Base-by-base conservation (phyloP, 1,284 basidiomycete genomes). In the Leccinum insigne region DNA sequence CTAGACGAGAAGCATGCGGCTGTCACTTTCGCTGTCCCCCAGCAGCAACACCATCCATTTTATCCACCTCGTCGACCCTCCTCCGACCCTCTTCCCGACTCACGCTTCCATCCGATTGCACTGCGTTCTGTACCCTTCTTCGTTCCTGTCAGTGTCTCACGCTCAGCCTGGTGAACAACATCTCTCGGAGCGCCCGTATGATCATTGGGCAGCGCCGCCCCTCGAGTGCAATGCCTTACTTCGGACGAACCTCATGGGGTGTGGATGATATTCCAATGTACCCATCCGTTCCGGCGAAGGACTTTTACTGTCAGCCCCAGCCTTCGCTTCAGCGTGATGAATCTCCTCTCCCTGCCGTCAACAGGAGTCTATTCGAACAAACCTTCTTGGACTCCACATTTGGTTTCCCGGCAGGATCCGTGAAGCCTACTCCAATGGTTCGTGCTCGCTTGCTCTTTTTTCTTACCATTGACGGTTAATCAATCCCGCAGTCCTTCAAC, bases 341-440 rank as follows among this genome's bases (percentile, higher is more conserved):
- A 59, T 81, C 81, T 1, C 80, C 82, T 7, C 80, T 86, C 2
- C 85, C 85, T 0, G 86, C 84, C 21, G 78, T 82, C n/a, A 78
- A 85, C 67, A 79, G 79, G 2, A 79, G 79, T 58, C 75, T 87
- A 61, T 87, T 87, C 74, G 79, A 87, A 32, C 76, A 79, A 1
- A 73, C 77, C 2, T 86, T 83, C 75, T 54, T 67, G 47, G 32
- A 61, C 66, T 74, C 75, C 21, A 73, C 72, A 57, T 71, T 74
- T 58, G 70, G 71, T 7, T 77, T 75, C 68, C 70, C 74, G n/a
- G 67, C 66, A 38, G 69, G 65, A 26, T 26, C 64, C 7, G 59
- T 60, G 54, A 26, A 26, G 26, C 26, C 26, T 23, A 3, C 23
- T 23, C 23, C 23, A 23, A 3, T 23, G 23, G 23, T 23, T 23